Evolutionary conservation across 2,329 filamentous ascomycete species (phyloP).

Genomic region (Amphichorda felina): DNA sequence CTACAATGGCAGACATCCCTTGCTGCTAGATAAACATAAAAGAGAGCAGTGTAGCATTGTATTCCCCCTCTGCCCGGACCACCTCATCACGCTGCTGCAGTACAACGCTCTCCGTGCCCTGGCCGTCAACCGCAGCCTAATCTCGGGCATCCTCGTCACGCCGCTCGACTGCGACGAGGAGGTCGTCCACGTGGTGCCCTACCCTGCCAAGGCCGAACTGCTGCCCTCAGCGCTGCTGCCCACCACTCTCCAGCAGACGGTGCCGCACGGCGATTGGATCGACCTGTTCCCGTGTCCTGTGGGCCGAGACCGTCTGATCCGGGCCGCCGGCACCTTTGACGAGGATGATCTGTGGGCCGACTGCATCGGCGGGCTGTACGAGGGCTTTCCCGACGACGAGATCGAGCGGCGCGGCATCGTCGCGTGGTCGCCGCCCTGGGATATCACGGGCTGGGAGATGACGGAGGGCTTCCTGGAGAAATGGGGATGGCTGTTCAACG

Average conservation of each 20-base stretch:
- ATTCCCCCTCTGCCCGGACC: slow-evolving; percentile 25
- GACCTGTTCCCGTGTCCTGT: slow-evolving; percentile 21
- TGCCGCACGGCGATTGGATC: slow-evolving; percentile 20
- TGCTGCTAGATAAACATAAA: background rate
- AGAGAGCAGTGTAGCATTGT: slow-evolving; percentile 8
- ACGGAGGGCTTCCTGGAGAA: slow-evolving; percentile 28
- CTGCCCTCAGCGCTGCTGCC: slow-evolving; percentile 3
- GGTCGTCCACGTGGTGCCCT: background rate
- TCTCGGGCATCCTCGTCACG: background rate
- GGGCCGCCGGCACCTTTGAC: slow-evolving; percentile 5
- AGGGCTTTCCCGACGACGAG: background rate
- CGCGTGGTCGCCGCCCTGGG: slow-evolving; percentile 35
- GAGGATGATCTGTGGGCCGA: slow-evolving; percentile 10
- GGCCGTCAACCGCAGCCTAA: background rate
- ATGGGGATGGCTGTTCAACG: slow-evolving; percentile 24
- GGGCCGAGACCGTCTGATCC: slow-evolving; percentile 20
- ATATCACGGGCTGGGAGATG: slow-evolving; percentile 31
- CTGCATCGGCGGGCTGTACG: slow-evolving; percentile 1
- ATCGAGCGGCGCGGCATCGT: slow-evolving; percentile 15
- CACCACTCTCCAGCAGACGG: slow-evolving; percentile 3
- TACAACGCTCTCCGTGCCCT: slow-evolving; percentile 14
- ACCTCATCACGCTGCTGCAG: slow-evolving; percentile 28
- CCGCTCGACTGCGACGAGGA: background rate
- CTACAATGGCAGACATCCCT: background rate
- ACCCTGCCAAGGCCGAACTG: background rate